These are phyloP conservation scores for Euphorbia pulcherrima DNA, from an alignment of 345 rosid genomes.

Conservation along the genomic window DNA sequence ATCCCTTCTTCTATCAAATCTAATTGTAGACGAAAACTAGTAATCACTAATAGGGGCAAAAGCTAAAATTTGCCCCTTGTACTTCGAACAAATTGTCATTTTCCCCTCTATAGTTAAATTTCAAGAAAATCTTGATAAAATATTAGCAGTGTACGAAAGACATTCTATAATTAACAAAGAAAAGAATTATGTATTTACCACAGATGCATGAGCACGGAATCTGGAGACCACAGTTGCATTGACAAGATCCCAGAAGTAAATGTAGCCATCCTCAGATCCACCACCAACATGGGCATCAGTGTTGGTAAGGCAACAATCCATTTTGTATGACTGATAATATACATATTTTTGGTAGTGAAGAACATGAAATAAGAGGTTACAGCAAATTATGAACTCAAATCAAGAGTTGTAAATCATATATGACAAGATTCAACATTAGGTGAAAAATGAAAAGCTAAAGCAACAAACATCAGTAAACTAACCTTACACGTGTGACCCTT, in stretches of 20 bases:
- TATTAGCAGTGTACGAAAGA: not conserved
- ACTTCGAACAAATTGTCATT: not conserved
- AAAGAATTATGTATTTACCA: slow-evolving; percentile 47
- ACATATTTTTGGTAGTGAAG: not conserved
- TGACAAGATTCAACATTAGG: not conserved
- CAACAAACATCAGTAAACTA: slow-evolving; percentile 25
- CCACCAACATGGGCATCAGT: slow-evolving; percentile 79
- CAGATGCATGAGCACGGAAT: slow-evolving; percentile 77
- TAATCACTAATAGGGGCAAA: not conserved
- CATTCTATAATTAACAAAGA: not conserved
- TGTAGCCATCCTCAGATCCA: slow-evolving; percentile 93
- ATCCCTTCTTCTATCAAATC: not conserved
- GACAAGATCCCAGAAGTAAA: slow-evolving; percentile 95
- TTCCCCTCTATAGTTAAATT: not conserved
- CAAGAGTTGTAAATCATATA: not conserved
- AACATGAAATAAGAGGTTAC: not conserved
- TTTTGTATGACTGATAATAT: slow-evolving; percentile 67
- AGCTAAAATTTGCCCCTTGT: not conserved
- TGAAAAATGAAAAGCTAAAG: not conserved
- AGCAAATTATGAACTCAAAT: not conserved
- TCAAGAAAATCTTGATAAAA: not conserved
- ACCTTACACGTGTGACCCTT: slow-evolving; percentile 93
- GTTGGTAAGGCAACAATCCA: slow-evolving; percentile 89
- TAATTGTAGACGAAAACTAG: not conserved
- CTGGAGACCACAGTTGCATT: slow-evolving; percentile 75